Evolutionary conservation across 192 early-diverging fungal species (phyloP).

Genomic region (Rhizoclosmatium globosum): DNA sequence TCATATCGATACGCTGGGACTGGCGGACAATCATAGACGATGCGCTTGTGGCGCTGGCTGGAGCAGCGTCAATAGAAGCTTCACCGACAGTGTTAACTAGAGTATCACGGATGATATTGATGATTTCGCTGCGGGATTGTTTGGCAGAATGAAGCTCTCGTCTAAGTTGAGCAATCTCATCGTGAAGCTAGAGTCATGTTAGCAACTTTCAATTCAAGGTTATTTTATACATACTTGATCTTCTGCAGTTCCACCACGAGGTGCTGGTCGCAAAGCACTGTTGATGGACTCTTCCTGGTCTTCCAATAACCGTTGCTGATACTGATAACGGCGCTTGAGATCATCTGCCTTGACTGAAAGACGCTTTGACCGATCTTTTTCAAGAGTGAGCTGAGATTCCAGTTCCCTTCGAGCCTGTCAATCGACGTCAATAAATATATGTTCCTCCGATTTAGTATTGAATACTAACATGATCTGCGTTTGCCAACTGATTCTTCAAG

Average conservation of each 20-base stretch:
- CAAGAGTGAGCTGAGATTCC: constrained; percentile 37
- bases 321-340: constrained; percentile 23
- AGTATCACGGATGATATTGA: constrained; percentile 38
- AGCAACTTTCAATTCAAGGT: too few relatives aligned
- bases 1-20: constrained; percentile 1
- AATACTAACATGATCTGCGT: constrained; percentile 37
- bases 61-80: constrained; percentile 13
- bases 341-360: constrained; percentile 41
- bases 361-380: constrained; percentile 43
- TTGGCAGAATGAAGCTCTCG: constrained; percentile 33
- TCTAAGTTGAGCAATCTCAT: constrained; percentile 36
- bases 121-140: constrained; percentile 34
- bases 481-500: constrained; percentile 27
- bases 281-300: constrained; percentile 44
- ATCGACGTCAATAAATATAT: background rate
- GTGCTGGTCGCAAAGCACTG: constrained; percentile 33
- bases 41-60: background rate
- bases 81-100: constrained; percentile 40
- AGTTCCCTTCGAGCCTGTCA: constrained; percentile 9
- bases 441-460: too few relatives aligned
- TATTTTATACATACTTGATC: constrained; percentile 6
- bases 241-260: constrained; percentile 14
- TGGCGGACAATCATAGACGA: constrained; percentile 1
- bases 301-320: constrained; percentile 23
- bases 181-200: constrained; percentile 20